phyloP scores from a whole-genome alignment of 1,139 yeast species.

The Hyphopichia khmerensis region DNA sequence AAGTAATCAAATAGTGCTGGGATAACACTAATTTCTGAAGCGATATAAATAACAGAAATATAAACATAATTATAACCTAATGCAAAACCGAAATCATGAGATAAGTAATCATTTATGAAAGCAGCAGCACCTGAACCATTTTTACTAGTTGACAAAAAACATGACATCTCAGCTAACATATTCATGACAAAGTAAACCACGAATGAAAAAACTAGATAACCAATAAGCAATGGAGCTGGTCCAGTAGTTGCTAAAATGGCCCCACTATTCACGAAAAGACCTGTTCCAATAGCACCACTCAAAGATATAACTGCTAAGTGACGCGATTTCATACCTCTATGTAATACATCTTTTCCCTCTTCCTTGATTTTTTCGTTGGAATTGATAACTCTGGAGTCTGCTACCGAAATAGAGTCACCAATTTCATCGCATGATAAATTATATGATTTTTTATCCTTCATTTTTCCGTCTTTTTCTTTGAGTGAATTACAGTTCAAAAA shows the following conservation, averaged over 20 bases:
- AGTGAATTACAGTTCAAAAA: no score
- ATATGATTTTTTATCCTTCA: no score
- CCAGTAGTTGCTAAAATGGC: constrained; percentile 45
- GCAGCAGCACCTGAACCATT: constrained; percentile 48
- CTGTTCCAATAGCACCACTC: constrained; percentile 45
- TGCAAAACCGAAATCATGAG: constrained; percentile 43
- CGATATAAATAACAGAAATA: constrained; percentile 48
- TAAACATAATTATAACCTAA: constrained; percentile 51
- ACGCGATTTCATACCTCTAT: constrained; percentile 37
- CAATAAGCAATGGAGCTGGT: constrained; percentile 50
- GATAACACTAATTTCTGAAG: constrained; percentile 54
- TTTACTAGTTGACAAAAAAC: constrained; percentile 52
- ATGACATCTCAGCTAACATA: constrained; percentile 60
- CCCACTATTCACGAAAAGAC: constrained; percentile 49
- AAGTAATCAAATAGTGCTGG: constrained; percentile 56
- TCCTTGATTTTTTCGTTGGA: constrained; percentile 21
- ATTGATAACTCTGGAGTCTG: constrained; percentile 32
- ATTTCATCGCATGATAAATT: not conserved
- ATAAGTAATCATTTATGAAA: constrained; percentile 35
- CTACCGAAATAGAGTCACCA: constrained; percentile 20
- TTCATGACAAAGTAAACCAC: constrained; percentile 59
- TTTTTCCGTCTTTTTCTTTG: no score
- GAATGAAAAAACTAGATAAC: constrained; percentile 49
- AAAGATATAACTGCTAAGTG: constrained; percentile 38
- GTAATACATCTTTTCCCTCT: constrained; percentile 10